phyloP scores from a whole-genome alignment of 805 yeast genomes.

The Yamadazyma insecticola region DNA sequence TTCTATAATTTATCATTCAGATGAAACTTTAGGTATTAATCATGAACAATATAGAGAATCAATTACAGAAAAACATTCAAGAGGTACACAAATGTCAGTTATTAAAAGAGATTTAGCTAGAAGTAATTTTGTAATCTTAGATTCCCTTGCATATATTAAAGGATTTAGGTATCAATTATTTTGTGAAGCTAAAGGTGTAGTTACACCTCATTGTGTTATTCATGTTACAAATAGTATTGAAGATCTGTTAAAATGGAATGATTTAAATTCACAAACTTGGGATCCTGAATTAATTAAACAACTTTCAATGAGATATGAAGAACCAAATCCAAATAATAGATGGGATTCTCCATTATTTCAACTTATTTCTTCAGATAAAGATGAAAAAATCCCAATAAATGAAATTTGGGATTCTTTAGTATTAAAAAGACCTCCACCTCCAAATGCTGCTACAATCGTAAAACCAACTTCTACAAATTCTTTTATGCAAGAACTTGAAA shows the following conservation, averaged over 20 bases:
- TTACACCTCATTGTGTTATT: constrained; percentile 78
- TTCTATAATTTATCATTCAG: constrained; percentile 67
- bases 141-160: constrained; percentile 83
- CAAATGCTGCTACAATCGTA: constrained; percentile 79
- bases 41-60: constrained; percentile 70
- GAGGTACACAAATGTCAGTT: constrained; percentile 85
- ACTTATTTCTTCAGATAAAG: constrained; percentile 47
- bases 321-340: constrained; percentile 77
- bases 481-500: constrained; percentile 75
- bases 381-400: constrained; percentile 53
- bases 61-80: constrained; percentile 68
- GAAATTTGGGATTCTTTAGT: constrained; percentile 64
- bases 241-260: constrained; percentile 62
- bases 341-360: constrained; percentile 95
- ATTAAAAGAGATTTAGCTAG: constrained; percentile 76
- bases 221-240: constrained; percentile 71
- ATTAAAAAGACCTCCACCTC: constrained; percentile 59
- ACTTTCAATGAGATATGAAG: constrained; percentile 83
- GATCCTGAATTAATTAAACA: constrained; percentile 59
- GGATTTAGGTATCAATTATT: constrained; percentile 92
- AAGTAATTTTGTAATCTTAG: constrained; percentile 73
- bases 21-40: constrained; percentile 69
- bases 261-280: constrained; percentile 46
- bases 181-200: constrained; percentile 84
- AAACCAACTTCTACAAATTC: constrained; percentile 76